Percentiles rank a stretch among this genome's conserved stretches.
These are phyloP conservation scores for Picea abies DNA, from an alignment of 83 land plant species.

Conservation along the genomic window DNA sequence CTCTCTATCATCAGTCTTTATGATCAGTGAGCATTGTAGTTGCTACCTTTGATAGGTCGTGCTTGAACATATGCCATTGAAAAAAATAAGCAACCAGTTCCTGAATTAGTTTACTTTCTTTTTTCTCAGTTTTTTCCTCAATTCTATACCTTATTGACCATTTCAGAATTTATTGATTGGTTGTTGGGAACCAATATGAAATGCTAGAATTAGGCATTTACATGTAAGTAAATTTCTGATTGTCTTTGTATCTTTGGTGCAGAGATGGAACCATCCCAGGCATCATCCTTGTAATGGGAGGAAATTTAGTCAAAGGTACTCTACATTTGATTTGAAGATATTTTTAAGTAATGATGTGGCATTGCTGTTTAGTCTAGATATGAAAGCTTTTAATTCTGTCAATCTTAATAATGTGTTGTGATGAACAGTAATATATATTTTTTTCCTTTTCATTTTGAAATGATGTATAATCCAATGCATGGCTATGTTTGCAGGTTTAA, in stretches of 20 bases:
- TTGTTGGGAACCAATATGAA: too few species aligned
- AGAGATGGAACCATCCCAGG: conserved; percentile 14
- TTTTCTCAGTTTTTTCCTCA: too few species aligned
- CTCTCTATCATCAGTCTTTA: not conserved
- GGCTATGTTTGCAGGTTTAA: conserved; percentile 17
- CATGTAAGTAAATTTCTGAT: too few species aligned
- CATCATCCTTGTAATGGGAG: not conserved
- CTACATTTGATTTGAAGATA: conserved; percentile 7
- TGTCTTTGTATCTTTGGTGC: not conserved
- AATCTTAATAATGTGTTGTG: not conserved
- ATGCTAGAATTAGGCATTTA: too few species aligned
- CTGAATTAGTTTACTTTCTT: too few species aligned
- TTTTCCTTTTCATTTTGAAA: not conserved
- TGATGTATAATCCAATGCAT: not conserved
- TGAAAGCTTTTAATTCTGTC: not conserved
- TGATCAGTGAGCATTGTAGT: too few species aligned
- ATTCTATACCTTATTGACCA: not conserved
- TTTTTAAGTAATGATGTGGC: not conserved
- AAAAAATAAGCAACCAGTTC: too few species aligned
- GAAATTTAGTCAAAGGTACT: conserved; percentile 7
- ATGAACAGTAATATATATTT: not conserved
- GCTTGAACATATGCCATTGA: too few species aligned
- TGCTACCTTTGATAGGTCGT: too few species aligned
- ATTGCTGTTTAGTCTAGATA: not conserved
- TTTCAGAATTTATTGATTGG: too few species aligned